A percentile compares a stretch with the other conserved stretches of the same genome.
Conservation (phyloP, 2,329 filamentous ascomycete species). For the Monilinia aucupariae region DNA sequence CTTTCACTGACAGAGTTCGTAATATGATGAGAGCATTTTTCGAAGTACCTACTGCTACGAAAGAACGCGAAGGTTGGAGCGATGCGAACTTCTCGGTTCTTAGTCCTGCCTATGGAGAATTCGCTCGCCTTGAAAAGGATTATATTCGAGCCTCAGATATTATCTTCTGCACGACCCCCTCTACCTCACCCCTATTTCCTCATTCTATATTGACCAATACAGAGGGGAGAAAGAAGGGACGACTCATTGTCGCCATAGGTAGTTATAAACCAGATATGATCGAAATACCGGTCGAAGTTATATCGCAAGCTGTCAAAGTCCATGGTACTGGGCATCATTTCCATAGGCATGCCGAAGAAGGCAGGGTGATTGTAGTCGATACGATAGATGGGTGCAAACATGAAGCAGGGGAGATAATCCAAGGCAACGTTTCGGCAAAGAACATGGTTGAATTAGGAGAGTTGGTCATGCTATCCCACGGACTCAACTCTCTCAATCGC, state of each 20-base stretch:
- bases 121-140: conserved; percentile 59
- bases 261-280: conserved; percentile 68
- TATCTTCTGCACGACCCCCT: conserved; percentile 86
- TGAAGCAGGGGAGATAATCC: conserved; percentile 82
- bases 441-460: conserved; percentile 87
- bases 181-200: conserved; percentile 69
- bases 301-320: conserved; percentile 58
- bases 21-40: conserved; percentile 47
- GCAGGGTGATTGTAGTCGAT: conserved; percentile 65
- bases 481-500: conserved; percentile 18
- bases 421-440: conserved; percentile 64
- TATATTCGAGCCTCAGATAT: conserved; percentile 69
- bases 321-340: conserved; percentile 51
- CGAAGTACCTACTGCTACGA: conserved; percentile 40
- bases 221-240: conserved; percentile 63
- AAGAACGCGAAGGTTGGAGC: conserved; percentile 56
- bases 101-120: conserved; percentile 67
- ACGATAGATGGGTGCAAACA: conserved; percentile 67
- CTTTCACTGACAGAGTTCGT: conserved; percentile 55
- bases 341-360: conserved; percentile 61
- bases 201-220: conserved; percentile 63
- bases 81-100: conserved; percentile 62
- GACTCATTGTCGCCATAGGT: conserved; percentile 68
- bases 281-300: conserved; percentile 72
- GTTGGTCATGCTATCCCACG: conserved; percentile 54